Conservation (phyloP, 148 eudicot species). For the Limonium bicolor region DNA sequence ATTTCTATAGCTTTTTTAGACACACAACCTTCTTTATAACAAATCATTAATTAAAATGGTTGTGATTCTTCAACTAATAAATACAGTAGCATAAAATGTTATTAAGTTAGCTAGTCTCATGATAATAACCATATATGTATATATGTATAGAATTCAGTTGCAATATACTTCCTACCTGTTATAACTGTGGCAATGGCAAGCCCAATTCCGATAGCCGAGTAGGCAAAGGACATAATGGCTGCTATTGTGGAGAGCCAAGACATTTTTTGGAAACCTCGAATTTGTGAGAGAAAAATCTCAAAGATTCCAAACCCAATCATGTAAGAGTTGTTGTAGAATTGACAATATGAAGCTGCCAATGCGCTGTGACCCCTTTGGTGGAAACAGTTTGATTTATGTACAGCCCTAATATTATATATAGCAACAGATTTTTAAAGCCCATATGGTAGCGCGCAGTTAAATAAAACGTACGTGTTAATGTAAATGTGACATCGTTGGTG, state of each 20-base stretch:
- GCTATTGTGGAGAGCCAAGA: slow-evolving; percentile 53
- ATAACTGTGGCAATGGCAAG: slow-evolving; percentile 45
- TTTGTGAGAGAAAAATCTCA: slow-evolving; percentile 55
- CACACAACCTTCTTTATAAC: no score
- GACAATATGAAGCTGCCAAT: slow-evolving; percentile 22
- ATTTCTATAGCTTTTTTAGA: no score
- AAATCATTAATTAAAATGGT: no score
- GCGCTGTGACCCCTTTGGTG: slow-evolving; percentile 38
- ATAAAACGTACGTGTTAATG: no score
- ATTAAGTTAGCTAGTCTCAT: no score
- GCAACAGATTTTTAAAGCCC: no score
- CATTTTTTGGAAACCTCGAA: slow-evolving; percentile 48
- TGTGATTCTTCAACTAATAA: no score
- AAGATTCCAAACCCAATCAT: slow-evolving; percentile 56
- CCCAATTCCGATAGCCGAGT: slow-evolving; percentile 56
- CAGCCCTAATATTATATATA: slow-evolving; percentile 64
- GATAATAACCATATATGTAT: no score
- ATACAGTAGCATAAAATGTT: no score
- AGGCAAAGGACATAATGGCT: slow-evolving; percentile 63
- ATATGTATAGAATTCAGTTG: background rate
- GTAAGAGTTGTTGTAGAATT: slow-evolving; percentile 26
- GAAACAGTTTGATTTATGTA: slow-evolving; percentile 61
- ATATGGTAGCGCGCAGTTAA: no score
- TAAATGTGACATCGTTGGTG: no score
- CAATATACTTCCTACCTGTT: slow-evolving; percentile 22